Base-by-base conservation (phyloP, 306 rosid species). In the Notholithocarpus densiflorus region DNA sequence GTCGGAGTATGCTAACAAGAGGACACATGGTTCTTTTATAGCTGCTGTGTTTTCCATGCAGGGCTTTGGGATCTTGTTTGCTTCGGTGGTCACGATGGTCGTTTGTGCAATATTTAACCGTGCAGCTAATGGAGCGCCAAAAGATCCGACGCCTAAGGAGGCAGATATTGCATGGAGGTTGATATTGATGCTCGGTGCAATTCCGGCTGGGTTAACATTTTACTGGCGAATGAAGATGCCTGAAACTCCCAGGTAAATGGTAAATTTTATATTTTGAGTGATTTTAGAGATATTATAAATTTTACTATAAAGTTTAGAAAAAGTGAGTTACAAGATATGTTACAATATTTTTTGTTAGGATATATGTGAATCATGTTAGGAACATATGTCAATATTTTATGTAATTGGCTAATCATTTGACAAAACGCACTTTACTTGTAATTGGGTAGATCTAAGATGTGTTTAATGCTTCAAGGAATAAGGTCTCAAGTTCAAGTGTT, bases 151-250 rank as follows among this genome's bases (percentile, higher is more conserved):
- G 52, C 91, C 92, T 1, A 5, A 29, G 3, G 87, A 68, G 61
- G 95, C 90, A 14, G 96, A 92, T 69, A 37, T 89, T 4, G 96
- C 92, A 1, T 92, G 96, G 97, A 82, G 97, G 83, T 31, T 90
- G 78, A 92, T 92, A 21, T 84, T 92, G 18, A 89, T 92, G 90
- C 73, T 92, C 3, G 92, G 96, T 23, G 82, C 88, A 0, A 14
- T 92, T 59, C 97, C 97, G 10, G 96, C 96, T 1, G 97, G 91
- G 37, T 10, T 88, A 86, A 93, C 97, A 21, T 89, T 85, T 43
- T 90, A 93, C 56, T 93, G 97, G 96, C 90, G 96, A 1, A 93
- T 89, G 97, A 84, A 82, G 92, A 89, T 93, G 94, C 97, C 97
- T 0, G 96, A 93, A 88, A 93, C 96, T 74, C 96, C 96, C 71